Percentiles rank a stretch among this genome's conserved stretches.
Conservation (phyloP, 176 grass and related monocot species). For the Hordeum marinum region DNA sequence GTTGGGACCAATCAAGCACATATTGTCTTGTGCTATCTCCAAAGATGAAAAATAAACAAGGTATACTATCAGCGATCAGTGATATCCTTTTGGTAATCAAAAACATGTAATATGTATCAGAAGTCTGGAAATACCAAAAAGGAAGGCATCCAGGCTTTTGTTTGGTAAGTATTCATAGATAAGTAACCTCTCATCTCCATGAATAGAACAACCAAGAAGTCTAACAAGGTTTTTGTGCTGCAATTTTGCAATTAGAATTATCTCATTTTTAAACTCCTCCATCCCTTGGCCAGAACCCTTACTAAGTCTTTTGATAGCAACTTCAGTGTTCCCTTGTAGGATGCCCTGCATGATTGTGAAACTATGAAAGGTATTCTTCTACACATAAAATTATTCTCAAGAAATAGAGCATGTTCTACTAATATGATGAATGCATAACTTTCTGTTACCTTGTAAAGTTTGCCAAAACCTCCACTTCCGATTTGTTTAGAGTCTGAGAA, state of each 20-base stretch:
- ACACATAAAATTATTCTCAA: background rate
- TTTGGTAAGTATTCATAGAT: constrained; percentile 62
- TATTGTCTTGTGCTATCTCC: constrained; percentile 22
- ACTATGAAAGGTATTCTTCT: background rate
- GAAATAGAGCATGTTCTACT: background rate
- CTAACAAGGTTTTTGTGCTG: constrained; percentile 37
- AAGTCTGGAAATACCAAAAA: constrained; percentile 12
- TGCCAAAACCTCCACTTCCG: constrained; percentile 9
- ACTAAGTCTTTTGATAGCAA: constrained; percentile 30
- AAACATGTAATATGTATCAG: background rate
- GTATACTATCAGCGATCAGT: background rate
- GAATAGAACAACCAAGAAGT: constrained; percentile 43
- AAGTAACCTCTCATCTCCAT: constrained; percentile 47
- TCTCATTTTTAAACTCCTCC: background rate
- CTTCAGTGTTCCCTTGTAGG: background rate
- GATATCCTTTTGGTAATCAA: background rate
- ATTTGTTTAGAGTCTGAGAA: background rate
- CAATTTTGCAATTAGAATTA: background rate
- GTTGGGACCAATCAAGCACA: constrained; percentile 17
- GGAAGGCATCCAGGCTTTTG: constrained; percentile 53
- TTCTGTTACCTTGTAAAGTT: constrained; percentile 25
- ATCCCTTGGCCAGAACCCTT: background rate
- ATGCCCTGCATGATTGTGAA: background rate
- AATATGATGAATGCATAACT: background rate
- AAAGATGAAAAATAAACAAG: background rate